Conservation (phyloP, 176 grass and related monocot genomes). For the Zoysia japonica region DNA sequence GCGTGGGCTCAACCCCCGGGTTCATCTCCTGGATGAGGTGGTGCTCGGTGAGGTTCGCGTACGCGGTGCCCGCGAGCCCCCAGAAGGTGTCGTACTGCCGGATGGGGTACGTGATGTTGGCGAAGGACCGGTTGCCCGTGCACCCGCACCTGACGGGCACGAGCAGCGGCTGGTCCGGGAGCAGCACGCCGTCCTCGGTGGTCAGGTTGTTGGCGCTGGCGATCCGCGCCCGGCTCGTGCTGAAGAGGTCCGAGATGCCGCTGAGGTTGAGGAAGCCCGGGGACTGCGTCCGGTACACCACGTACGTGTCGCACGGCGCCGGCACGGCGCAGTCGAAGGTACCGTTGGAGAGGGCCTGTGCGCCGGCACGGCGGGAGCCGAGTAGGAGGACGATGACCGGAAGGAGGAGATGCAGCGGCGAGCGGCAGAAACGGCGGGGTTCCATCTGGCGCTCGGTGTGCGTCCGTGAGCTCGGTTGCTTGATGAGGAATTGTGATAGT, state of each 20-base stretch:
- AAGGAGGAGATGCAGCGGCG: background rate
- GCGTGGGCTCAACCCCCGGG: background rate
- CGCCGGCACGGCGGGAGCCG: slow-evolving; percentile 7
- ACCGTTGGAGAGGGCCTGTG: background rate
- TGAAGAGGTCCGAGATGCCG: slow-evolving; percentile 67
- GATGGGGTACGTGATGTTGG: slow-evolving; percentile 57
- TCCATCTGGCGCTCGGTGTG: slow-evolving; percentile 32
- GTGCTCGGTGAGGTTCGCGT: slow-evolving; percentile 51
- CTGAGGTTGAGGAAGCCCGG: slow-evolving; percentile 33
- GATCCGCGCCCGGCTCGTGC: slow-evolving; percentile 45
- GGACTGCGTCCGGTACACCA: slow-evolving; percentile 56
- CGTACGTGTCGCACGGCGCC: slow-evolving; percentile 45
- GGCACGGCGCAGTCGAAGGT: slow-evolving; percentile 37
- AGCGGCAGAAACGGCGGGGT: background rate
- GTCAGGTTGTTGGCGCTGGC: slow-evolving; percentile 46
- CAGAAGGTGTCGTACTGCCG: slow-evolving; percentile 41
- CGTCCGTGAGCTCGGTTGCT: background rate
- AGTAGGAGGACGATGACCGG: background rate
- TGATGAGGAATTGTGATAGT: background rate
- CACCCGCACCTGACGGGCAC: slow-evolving; percentile 56
- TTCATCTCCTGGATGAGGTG: slow-evolving; percentile 34
- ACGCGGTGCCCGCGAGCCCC: slow-evolving; percentile 32
- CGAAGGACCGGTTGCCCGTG: slow-evolving; percentile 46
- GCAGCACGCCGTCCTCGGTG: slow-evolving; percentile 49
- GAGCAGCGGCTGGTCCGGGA: slow-evolving; percentile 53